phyloP scores from a whole-genome alignment of 345 rosid genomes.

The Arabidopsis suecica region DNA sequence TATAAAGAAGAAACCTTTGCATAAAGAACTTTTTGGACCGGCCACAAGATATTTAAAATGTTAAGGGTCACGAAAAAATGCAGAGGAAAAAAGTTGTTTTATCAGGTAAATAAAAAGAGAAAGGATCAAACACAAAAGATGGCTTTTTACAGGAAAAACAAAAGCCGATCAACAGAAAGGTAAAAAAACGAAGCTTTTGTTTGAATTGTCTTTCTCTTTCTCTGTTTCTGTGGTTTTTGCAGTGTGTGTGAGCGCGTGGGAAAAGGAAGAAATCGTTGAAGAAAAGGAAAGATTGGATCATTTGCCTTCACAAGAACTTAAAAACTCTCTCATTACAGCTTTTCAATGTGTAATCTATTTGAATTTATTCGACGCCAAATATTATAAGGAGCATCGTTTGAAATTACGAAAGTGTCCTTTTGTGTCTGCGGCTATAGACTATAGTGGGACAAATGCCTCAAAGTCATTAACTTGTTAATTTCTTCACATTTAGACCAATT shows the following conservation, averaged over 20 bases:
- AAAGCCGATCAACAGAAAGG: slow-evolving; percentile 38
- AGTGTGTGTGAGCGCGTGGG: slow-evolving; percentile 19
- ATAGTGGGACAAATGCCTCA: slow-evolving; percentile 25
- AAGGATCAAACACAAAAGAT: slow-evolving; percentile 36
- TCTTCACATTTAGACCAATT: neutral
- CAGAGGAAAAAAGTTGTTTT: slow-evolving; percentile 11
- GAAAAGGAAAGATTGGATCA: slow-evolving; percentile 57
- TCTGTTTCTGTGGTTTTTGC: slow-evolving; percentile 8
- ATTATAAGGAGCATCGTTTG: neutral
- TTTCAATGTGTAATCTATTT: slow-evolving; percentile 46
- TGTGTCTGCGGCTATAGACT: neutral
- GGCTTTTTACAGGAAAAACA: slow-evolving; percentile 49
- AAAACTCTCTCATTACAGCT: slow-evolving; percentile 24
- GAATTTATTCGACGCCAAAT: slow-evolving; percentile 30
- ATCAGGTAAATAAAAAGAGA: slow-evolving; percentile 19
- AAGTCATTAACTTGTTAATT: slow-evolving; percentile 21
- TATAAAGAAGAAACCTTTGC: slow-evolving; percentile 39
- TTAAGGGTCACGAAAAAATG: slow-evolving; percentile 23
- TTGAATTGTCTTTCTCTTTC: neutral
- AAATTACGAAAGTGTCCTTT: slow-evolving; percentile 36
- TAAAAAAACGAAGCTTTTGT: slow-evolving; percentile 35
- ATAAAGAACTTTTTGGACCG: slow-evolving; percentile 39
- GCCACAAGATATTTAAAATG: slow-evolving; percentile 33
- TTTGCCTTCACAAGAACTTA: slow-evolving; percentile 48
- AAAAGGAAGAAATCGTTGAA: slow-evolving; percentile 32